Base-by-base conservation (phyloP, 169 alveolate species). In the Babesia ovata region DNA sequence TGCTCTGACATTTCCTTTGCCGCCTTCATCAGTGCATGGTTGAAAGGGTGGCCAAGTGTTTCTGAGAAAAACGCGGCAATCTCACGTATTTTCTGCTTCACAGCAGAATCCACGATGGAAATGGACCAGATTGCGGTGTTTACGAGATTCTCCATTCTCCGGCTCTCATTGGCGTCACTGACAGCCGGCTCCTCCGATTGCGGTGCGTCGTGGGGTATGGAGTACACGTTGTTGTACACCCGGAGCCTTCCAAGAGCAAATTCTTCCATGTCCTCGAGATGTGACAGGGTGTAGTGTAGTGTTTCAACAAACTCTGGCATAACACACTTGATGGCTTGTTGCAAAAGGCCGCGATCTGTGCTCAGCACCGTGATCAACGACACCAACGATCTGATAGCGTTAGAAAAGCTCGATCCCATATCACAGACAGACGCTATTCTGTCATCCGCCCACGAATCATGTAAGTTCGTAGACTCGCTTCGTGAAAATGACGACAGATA, bases 321-420 rank as follows among this genome's bases (percentile, higher is more conserved):
- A 11, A 50, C 26, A 16, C 26, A 14, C 7, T 19, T 36, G 36
- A 61, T 16, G n/a, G 54, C 48, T 8, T 46, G 56, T 1, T 16
- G 50, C 62, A 63, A 19, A 14, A 50, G 33, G n/a, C 6, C 45
- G 28, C 39, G 16, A 42, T 39, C 42, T n/a, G 21, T 21, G 45
- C 50, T 14, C 12, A 75, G 24, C 12, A 60, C 84, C 22, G 14
- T 22, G 36, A 54, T 11, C 54, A 75, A 9, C 11, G 84, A 39
- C 12, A 75, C 11, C 46, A 63, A 11, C 24, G 84, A 49, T 29
- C 84, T 45, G 33, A 75, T 19, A 17, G 84, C 84, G 22, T 13
- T 75, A 45, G 78, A 75, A 48, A 75, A 75, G 39, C 70, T 22
- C n/a, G 53, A 21, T 11, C 61, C 81, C 24, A 39, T 21, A 9